phyloP scores from a whole-genome alignment of 345 rosid genomes.

The Noccaea bulbosa region DNA sequence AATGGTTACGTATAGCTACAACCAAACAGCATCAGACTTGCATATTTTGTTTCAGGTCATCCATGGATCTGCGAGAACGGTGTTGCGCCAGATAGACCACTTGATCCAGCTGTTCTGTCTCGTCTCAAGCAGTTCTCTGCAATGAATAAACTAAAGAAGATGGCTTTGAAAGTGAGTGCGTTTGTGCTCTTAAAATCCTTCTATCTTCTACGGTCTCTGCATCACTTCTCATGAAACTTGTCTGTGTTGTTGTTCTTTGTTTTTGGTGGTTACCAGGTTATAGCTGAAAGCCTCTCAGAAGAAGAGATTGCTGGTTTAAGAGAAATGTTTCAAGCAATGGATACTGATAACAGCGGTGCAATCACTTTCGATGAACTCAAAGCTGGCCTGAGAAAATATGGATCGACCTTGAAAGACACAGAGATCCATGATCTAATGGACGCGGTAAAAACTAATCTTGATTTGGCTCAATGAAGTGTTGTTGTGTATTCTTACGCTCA shows the following conservation, averaged over 20 bases:
- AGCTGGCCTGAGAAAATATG: constrained; percentile 90
- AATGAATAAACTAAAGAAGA: constrained; percentile 97
- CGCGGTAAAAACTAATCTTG: constrained; percentile 57
- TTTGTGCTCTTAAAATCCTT: not conserved
- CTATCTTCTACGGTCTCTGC: not conserved
- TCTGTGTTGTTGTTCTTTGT: constrained; percentile 28
- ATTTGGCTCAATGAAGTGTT: not conserved
- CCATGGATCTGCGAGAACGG: constrained; percentile 99
- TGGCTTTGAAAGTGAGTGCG: constrained; percentile 83
- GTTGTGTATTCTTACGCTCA: not conserved
- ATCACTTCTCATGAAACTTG: constrained; percentile 4
- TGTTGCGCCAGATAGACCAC: constrained; percentile 94
- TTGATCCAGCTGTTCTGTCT: constrained; percentile 95
- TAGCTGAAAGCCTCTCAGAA: constrained; percentile 98
- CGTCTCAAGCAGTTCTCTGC: constrained; percentile 98
- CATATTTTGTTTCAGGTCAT: constrained; percentile 59
- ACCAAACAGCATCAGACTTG: not conserved
- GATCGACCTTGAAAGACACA: constrained; percentile 88
- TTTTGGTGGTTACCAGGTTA: constrained; percentile 58
- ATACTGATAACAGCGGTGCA: constrained; percentile 96
- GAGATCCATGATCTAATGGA: constrained; percentile 99
- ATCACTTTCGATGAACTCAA: constrained; percentile 97
- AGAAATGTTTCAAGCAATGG: constrained; percentile 93
- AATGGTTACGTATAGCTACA: constrained; percentile 1
- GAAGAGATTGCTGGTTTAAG: constrained; percentile 97